phyloP scores from a whole-genome alignment of 257 asterid genomes.

The Vinca minor region DNA sequence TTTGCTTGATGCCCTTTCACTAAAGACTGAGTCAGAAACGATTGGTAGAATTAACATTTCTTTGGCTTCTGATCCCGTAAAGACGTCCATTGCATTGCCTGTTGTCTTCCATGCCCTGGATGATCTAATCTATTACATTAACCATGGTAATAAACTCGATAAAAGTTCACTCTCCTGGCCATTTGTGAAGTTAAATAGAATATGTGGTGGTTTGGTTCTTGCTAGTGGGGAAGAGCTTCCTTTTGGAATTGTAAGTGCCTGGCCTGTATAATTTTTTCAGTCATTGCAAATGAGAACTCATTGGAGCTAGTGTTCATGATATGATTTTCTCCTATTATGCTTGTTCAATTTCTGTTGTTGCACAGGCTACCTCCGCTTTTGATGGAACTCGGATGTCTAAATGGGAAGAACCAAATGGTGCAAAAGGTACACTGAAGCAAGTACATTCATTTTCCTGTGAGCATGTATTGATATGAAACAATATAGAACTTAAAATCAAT shows the following conservation, averaged over 20 bases:
- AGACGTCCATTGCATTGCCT: slow-evolving; percentile 72
- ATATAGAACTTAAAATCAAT: background rate
- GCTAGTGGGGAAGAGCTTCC: slow-evolving; percentile 99
- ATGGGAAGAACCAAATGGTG: slow-evolving; percentile 99
- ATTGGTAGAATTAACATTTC: slow-evolving; percentile 43
- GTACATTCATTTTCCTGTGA: background rate
- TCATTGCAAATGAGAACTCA: background rate
- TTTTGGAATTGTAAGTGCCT: slow-evolving; percentile 70
- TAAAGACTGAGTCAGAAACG: slow-evolving; percentile 40
- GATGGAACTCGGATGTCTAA: slow-evolving; percentile 97
- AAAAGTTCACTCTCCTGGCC: slow-evolving; percentile 68
- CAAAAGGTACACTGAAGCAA: slow-evolving; percentile 50
- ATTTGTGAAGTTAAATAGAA: slow-evolving; percentile 71
- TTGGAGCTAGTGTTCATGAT: background rate
- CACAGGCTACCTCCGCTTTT: slow-evolving; percentile 80
- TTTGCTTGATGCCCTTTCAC: slow-evolving; percentile 69
- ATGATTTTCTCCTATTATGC: background rate
- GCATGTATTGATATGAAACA: background rate
- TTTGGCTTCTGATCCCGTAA: slow-evolving; percentile 69
- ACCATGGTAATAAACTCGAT: slow-evolving; percentile 31
- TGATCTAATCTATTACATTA: slow-evolving; percentile 53
- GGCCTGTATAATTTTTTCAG: slow-evolving; percentile 10
- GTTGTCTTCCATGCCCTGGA: slow-evolving; percentile 85
- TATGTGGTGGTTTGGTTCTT: slow-evolving; percentile 72
- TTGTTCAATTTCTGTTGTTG: slow-evolving; percentile 14